These are phyloP conservation scores for Russula foetens DNA, from an alignment of 768 basidiomycete species.

Conservation along the genomic window DNA sequence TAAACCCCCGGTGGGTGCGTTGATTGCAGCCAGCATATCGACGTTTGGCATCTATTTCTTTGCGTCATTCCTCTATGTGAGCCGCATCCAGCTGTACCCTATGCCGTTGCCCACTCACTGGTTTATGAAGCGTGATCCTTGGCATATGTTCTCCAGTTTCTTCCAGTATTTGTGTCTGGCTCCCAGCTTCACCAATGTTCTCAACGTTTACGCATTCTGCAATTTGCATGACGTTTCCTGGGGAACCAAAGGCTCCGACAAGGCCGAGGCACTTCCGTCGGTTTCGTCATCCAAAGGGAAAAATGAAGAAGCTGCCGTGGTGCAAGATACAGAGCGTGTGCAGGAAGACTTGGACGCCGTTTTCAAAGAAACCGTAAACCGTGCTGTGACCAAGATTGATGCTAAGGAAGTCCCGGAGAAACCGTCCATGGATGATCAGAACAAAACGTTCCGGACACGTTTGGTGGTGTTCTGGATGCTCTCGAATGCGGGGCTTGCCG, in stretches of 20 bases:
- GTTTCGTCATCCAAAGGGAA: slow-evolving; percentile 78
- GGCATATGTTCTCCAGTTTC: slow-evolving; percentile 97
- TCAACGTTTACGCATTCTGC: slow-evolving; percentile 97
- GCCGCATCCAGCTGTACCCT: slow-evolving; percentile 24
- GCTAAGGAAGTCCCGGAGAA: slow-evolving; percentile 62
- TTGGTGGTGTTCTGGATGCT: slow-evolving; percentile 81
- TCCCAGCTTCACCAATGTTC: slow-evolving; percentile 88
- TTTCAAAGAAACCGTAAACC: slow-evolving; percentile 88
- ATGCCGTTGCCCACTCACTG: slow-evolving; percentile 5
- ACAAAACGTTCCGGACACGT: slow-evolving; percentile 89
- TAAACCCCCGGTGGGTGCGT: slow-evolving; percentile 64
- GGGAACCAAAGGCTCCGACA: slow-evolving; percentile 95
- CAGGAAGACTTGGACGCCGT: slow-evolving; percentile 86
- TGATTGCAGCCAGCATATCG: slow-evolving; percentile 82
- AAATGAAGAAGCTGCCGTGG: slow-evolving; percentile 64
- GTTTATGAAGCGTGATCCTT: slow-evolving; percentile 74
- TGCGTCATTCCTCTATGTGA: slow-evolving; percentile 78
- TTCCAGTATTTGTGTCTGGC: slow-evolving; percentile 85
- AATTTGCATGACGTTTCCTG: slow-evolving; percentile 92
- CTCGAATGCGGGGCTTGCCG: slow-evolving; percentile 56
- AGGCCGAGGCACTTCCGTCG: slow-evolving; percentile 85
- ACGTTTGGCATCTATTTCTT: slow-evolving; percentile 87
- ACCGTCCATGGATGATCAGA: slow-evolving; percentile 82
- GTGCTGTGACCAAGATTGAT: slow-evolving; percentile 71
- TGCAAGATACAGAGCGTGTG: slow-evolving; percentile 75